Conservation (phyloP, 2,329 filamentous ascomycete genomes). For the Biscogniauxia mediterranea region DNA sequence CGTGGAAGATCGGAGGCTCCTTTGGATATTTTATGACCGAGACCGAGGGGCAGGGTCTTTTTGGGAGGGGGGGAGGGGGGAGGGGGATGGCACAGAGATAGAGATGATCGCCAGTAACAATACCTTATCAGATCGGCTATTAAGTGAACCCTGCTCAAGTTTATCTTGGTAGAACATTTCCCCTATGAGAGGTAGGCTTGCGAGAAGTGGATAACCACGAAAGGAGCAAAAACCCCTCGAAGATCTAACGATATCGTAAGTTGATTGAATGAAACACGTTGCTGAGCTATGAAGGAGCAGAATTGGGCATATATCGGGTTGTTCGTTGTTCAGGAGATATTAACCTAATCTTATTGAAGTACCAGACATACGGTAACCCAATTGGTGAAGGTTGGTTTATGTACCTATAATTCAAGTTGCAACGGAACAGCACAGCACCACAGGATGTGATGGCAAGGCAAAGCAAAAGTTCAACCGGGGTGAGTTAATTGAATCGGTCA, state of each 20-base stretch:
- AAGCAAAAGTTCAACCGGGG: no score
- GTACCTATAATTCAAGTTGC: no score
- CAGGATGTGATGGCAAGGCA: no score
- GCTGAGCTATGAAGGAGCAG: not conserved
- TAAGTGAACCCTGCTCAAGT: not conserved
- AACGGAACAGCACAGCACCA: no score
- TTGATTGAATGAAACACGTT: not conserved
- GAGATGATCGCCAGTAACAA: not conserved
- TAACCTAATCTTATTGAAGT: not conserved
- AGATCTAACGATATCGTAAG: not conserved
- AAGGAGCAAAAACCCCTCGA: not conserved
- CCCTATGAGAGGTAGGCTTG: not conserved
- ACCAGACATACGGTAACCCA: not conserved
- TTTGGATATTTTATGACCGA: no score
- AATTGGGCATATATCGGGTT: not conserved
- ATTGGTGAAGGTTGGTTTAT: not conserved
- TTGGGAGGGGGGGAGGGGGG: not conserved
- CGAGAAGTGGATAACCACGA: not conserved
- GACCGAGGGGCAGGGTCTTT: not conserved
- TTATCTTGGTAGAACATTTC: not conserved
- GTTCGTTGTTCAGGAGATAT: not conserved
- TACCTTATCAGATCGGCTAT: not conserved
- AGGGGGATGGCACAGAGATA: no score
- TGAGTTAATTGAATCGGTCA: no score
- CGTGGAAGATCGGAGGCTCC: conserved; percentile 3